Base-by-base conservation (phyloP, 1,284 basidiomycete species). In the Taiwanofungus camphoratus region DNA sequence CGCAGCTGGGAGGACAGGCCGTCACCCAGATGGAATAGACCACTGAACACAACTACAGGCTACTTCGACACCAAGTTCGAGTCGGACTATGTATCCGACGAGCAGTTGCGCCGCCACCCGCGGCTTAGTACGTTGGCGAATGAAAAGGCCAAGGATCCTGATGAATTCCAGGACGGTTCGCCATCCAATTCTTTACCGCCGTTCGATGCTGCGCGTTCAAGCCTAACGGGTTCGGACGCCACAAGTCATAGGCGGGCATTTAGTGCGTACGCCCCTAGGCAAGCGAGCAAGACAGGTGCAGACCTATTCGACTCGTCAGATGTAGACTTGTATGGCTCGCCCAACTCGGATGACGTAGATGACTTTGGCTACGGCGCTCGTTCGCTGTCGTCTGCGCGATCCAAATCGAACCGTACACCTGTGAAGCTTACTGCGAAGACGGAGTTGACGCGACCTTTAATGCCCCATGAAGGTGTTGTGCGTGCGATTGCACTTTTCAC, bases 401-500 rank as follows among this genome's bases (percentile, higher is more conserved):
- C 52, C 26, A 46, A 46, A 12, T 44, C 50, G 27, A 47, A 44
- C 32, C 46, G 41, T 35, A 49, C 44, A 22, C 41, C 45, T 32
- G 51, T 60, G 20, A 55, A 60, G 52, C 61, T 74, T 30, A 56
- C 68, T 42, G 62, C 74, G 7, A 79, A 77, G 52, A 66, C 69
- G n/a, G 76, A 74, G 49, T 55, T 80, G 21, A 60, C 59, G 22
- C 61, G 59, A 42, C 73, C 77, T 30, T 61, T 78, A 39, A 56
- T 64, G 34, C 72, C 70, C 30, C 59, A 68, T 41, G 79, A 83
- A 56, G 82, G 81, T 24, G 64, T 87, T 27, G 82, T 76, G 16
- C 74, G 86, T 41, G 91, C 86, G 3, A 79, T 93, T 26, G 91
- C 88, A 5, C 59, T 92, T 51, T 92, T 76, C 59, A 76, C 87